Evolutionary conservation across 768 basidiomycete species (phyloP).

Genomic region (Pholiota conissans): DNA sequence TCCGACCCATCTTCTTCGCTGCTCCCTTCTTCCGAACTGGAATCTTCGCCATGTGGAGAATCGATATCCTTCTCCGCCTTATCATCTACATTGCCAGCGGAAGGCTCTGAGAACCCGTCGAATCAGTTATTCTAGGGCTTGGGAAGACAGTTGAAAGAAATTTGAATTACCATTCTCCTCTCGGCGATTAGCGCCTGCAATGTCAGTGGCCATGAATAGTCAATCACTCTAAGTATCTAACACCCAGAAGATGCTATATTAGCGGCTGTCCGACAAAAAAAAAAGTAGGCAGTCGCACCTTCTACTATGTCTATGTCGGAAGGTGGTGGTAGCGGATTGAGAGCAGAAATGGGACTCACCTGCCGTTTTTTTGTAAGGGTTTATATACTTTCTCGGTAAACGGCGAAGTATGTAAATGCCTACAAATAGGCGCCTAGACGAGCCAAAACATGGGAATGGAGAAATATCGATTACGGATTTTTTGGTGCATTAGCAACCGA

Average conservation of each 20-base stretch:
- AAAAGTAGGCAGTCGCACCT: not conserved
- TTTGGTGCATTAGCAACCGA: not conserved
- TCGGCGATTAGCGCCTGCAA: too few relatives aligned
- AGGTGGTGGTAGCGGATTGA: not conserved
- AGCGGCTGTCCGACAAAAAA: too few relatives aligned
- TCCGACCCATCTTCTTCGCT: not conserved
- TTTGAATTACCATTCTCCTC: too few relatives aligned
- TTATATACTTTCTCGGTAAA: not conserved
- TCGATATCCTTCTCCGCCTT: not conserved
- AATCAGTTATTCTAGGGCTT: too few relatives aligned
- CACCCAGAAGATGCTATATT: too few relatives aligned
- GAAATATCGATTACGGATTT: too few relatives aligned
- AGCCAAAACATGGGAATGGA: not conserved
- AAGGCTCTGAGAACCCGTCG: too few relatives aligned
- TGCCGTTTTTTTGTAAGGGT: not conserved
- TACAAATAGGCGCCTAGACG: not conserved
- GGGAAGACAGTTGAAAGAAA: too few relatives aligned
- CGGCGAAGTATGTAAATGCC: too few relatives aligned
- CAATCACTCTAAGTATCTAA: too few relatives aligned
- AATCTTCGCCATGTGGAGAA: not conserved
- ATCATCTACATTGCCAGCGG: not conserved
- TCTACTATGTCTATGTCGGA: too few relatives aligned
- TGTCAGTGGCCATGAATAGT: too few relatives aligned
- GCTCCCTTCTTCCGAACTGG: not conserved
- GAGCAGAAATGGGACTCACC: not conserved